Evolutionary conservation across 139 green algal species (phyloP).

Genomic region (Pleodorina starrii): DNA sequence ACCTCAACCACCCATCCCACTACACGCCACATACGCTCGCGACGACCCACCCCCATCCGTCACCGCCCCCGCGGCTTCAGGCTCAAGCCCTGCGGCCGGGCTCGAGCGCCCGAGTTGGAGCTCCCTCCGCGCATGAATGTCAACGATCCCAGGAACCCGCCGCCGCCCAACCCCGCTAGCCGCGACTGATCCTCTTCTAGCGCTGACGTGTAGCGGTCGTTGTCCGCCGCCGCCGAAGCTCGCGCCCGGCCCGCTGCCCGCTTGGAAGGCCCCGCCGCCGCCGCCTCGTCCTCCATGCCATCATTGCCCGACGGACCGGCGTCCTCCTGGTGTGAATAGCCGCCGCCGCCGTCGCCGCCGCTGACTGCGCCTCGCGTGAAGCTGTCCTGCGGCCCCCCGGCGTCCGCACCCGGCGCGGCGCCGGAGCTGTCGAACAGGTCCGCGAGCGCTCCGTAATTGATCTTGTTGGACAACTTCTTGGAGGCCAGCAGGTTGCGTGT

Average conservation of each 20-base stretch:
- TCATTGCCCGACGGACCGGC: background rate
- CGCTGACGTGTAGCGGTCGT: constrained; percentile 16
- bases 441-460: constrained; percentile 89
- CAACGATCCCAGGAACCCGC: constrained; percentile 32
- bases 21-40: too few relatives aligned
- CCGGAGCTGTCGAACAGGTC: constrained; percentile 56
- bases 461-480: constrained; percentile 86
- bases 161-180: background rate
- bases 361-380: background rate
- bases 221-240: background rate
- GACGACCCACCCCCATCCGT: background rate
- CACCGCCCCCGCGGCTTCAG: background rate
- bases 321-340: background rate
- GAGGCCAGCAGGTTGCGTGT: constrained; percentile 74
- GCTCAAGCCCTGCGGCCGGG: background rate
- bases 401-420: background rate
- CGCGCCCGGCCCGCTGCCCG: constrained; percentile 16
- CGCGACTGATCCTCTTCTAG: constrained; percentile 48
- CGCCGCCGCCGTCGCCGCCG: constrained; percentile 13
- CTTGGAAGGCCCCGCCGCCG: constrained; percentile 19
- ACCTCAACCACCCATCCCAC: too few relatives aligned
- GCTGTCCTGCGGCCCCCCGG: too few relatives aligned
- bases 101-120: background rate
- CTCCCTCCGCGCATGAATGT: constrained; percentile 16
- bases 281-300: background rate